These are phyloP conservation scores for Rhodotorula sp. DNA, from an alignment of 1,284 basidiomycete genomes.

Conservation along the genomic window DNA sequence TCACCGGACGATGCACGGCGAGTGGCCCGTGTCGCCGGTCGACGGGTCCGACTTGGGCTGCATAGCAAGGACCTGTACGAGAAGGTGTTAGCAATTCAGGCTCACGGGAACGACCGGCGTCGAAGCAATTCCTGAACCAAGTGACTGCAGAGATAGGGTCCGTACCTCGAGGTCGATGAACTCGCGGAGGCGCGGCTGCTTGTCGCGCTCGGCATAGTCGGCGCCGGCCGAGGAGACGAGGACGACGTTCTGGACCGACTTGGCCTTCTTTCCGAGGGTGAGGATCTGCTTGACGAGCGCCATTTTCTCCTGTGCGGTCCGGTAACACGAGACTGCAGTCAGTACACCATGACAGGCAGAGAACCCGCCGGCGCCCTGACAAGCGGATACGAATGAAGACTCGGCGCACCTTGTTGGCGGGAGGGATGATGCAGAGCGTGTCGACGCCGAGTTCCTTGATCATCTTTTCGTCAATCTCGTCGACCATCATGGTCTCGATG, in stretches of 20 bases:
- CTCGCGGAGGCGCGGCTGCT: slow-evolving; percentile 37
- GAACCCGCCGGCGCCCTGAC: not conserved
- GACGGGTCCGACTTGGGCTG: slow-evolving; percentile 28
- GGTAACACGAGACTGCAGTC: not conserved
- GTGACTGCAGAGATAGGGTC: no score
- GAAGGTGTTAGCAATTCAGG: rapidly evolving
- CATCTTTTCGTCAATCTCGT: slow-evolving; percentile 7
- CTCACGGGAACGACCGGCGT: not conserved
- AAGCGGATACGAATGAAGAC: not conserved
- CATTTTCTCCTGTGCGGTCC: slow-evolving; percentile 7
- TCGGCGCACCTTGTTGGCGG: slow-evolving; percentile 4
- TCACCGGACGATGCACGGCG: slow-evolving; percentile 33
- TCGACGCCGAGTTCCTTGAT: slow-evolving; percentile 14
- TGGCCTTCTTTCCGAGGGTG: slow-evolving; percentile 14
- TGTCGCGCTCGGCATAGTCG: slow-evolving; percentile 35
- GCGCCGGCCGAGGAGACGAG: slow-evolving; percentile 30
- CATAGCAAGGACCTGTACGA: slow-evolving; percentile 16
- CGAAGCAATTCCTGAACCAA: no score
- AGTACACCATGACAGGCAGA: not conserved
- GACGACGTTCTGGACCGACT: slow-evolving; percentile 25
- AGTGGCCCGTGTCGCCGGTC: slow-evolving; percentile 31
- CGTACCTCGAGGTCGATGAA: slow-evolving; percentile 38
- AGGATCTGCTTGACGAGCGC: slow-evolving; percentile 20
- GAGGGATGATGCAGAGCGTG: slow-evolving; percentile 20
- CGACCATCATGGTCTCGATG: slow-evolving; percentile 7